Percentiles rank a stretch among this genome's conserved stretches.
These are phyloP conservation scores for Endocalyx cinctus DNA, from an alignment of 2,329 filamentous ascomycete species.

Conservation along the genomic window DNA sequence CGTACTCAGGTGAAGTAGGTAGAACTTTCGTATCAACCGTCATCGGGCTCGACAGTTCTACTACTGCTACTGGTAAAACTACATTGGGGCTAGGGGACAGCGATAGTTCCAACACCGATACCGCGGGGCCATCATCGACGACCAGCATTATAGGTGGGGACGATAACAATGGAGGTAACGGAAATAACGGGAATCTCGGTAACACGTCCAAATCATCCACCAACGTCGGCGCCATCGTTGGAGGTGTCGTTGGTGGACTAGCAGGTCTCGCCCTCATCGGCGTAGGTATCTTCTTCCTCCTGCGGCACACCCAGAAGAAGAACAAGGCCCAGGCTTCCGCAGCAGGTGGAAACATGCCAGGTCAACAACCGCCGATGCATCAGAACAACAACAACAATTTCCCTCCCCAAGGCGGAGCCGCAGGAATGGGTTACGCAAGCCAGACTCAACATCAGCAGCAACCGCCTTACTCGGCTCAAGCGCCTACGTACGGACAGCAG, in stretches of 20 bases:
- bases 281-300: slow-evolving; percentile 34
- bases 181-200: neutral
- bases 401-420: no score
- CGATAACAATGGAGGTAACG: slow-evolving; percentile 1
- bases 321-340: slow-evolving; percentile 10
- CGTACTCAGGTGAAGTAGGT: slow-evolving; percentile 34
- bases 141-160: slow-evolving; percentile 1
- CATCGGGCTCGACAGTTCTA: no score
- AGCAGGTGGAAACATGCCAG: no score
- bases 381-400: slow-evolving; percentile 12
- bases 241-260: slow-evolving; percentile 43
- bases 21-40: slow-evolving; percentile 23
- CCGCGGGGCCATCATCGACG: slow-evolving; percentile 6
- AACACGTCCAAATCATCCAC: slow-evolving; percentile 15
- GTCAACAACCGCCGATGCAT: slow-evolving; percentile 9
- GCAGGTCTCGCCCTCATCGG: slow-evolving; percentile 36
- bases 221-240: slow-evolving; percentile 39
- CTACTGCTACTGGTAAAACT: slow-evolving; percentile 5
- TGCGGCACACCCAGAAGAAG: slow-evolving; percentile 33
- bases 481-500: slow-evolving; percentile 17
- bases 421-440: no score
- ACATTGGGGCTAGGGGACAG: neutral
- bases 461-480: no score
- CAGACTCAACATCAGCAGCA: no score
- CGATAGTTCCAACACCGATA: neutral